Conservation (phyloP, 345 rosid species). For the Brassica rapa region DNA sequence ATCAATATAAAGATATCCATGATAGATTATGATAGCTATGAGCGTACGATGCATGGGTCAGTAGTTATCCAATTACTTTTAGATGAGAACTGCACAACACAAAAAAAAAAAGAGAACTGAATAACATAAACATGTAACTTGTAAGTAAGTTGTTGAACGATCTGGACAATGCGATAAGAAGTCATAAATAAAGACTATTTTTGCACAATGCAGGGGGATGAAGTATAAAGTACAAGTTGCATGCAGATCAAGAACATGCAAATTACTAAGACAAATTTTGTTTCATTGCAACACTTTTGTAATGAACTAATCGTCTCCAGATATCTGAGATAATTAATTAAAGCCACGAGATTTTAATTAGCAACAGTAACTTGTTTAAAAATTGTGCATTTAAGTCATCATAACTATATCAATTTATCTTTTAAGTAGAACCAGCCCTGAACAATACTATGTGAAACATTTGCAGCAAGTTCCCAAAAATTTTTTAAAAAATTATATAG, state of each 20-base stretch:
- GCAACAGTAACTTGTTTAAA: not conserved
- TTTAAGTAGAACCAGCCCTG: no score
- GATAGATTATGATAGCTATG: not conserved
- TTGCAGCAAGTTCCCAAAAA: no score
- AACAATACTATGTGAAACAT: no score
- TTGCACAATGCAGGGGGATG: not conserved
- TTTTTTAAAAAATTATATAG: no score
- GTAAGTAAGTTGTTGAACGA: not conserved
- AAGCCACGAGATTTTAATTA: not conserved
- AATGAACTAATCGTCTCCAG: slow-evolving; percentile 32
- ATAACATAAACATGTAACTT: slow-evolving; percentile 14
- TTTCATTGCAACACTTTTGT: slow-evolving; percentile 15
- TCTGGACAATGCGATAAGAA: slow-evolving; percentile 11
- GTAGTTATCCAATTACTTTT: slow-evolving; percentile 12
- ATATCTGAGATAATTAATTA: slow-evolving; percentile 30
- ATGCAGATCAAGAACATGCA: slow-evolving; percentile 42
- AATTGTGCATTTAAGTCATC: slow-evolving; percentile 1
- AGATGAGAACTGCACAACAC: slow-evolving; percentile 1
- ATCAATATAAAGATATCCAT: not conserved
- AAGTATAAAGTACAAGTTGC: slow-evolving; percentile 21
- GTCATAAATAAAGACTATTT: not conserved
- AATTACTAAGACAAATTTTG: slow-evolving; percentile 6
- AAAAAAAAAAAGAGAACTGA: not conserved
- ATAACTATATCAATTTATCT: not conserved
- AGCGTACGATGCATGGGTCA: not conserved